These are phyloP conservation scores for Pseudocercospora pini-densiflorae DNA, from an alignment of 2,329 filamentous ascomycete genomes.

Conservation along the genomic window DNA sequence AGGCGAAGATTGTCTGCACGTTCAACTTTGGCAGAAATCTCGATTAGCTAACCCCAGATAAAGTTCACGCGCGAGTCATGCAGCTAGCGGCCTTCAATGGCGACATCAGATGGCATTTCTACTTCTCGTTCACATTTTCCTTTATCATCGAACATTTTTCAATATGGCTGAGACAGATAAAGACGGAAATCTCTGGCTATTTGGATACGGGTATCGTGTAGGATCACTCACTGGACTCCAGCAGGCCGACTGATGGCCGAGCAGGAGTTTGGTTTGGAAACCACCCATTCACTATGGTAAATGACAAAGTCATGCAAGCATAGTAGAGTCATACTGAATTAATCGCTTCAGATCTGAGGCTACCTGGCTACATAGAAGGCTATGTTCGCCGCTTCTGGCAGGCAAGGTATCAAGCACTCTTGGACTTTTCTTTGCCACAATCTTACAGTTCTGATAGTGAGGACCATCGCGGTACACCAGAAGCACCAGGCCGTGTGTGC, in stretches of 20 bases:
- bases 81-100: not conserved
- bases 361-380: conserved; percentile 89
- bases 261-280: conserved; percentile 95
- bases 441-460: conserved; percentile 60
- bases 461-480: conserved; percentile 91
- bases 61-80: conserved; percentile 1
- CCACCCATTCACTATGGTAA: conserved; percentile 93
- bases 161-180: conserved; percentile 20
- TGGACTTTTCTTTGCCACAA: not conserved
- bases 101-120: not conserved
- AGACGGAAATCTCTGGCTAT: conserved; percentile 80
- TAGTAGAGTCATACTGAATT: conserved; percentile 4
- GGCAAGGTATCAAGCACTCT: conserved; percentile 36
- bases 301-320: not conserved
- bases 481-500: conserved; percentile 85
- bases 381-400: conserved; percentile 99
- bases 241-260: conserved; percentile 17
- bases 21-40: not conserved
- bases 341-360: conserved; percentile 67
- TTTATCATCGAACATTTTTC: not conserved
- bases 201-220: conserved; percentile 81
- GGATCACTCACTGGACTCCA: not conserved
- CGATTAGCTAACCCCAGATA: not conserved
- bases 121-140: not conserved
- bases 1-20: not conserved